Conservation (phyloP, 768 basidiomycete species). For the Podaxis carcinomalis region DNA sequence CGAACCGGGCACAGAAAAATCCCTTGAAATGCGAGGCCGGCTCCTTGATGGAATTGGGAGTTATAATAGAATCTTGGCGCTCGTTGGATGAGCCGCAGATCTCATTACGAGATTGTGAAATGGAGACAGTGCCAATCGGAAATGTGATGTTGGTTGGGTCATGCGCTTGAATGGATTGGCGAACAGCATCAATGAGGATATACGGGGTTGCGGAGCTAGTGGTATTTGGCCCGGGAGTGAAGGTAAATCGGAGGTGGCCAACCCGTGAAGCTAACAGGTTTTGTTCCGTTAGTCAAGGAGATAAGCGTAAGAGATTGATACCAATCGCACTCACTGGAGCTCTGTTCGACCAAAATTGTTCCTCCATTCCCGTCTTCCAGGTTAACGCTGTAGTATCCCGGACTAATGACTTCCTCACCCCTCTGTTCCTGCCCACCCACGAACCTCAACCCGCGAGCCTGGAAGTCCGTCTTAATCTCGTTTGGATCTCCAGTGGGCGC, state of each 20-base stretch:
- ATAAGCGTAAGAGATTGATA: not conserved
- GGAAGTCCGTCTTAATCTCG: slow-evolving; percentile 1
- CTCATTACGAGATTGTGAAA: slow-evolving; percentile 25
- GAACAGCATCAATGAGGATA: slow-evolving; percentile 62
- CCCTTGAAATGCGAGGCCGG: slow-evolving; percentile 40
- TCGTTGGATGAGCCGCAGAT: slow-evolving; percentile 6
- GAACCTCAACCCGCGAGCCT: slow-evolving; percentile 1
- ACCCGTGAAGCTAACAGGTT: slow-evolving; percentile 59
- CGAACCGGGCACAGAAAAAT: slow-evolving; percentile 60
- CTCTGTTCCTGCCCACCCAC: slow-evolving; percentile 53
- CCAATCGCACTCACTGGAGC: slow-evolving; percentile 44
- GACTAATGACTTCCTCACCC: slow-evolving; percentile 47
- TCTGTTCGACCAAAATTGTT: slow-evolving; percentile 51
- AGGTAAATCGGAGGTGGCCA: slow-evolving; percentile 71
- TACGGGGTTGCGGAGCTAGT: slow-evolving; percentile 34
- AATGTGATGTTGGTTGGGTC: slow-evolving; percentile 41
- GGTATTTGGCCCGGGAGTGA: slow-evolving; percentile 26
- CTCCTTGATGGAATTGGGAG: slow-evolving; percentile 40
- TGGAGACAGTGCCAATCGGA: slow-evolving; percentile 45
- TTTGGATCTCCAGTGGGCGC: slow-evolving; percentile 11
- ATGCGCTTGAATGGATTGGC: slow-evolving; percentile 56
- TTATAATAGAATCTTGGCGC: slow-evolving; percentile 38
- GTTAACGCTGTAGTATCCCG: slow-evolving; percentile 53
- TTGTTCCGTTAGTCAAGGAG: not conserved
- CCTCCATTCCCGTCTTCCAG: slow-evolving; percentile 51